These are phyloP conservation scores for Tylopilus rubrobrunneus DNA, from an alignment of 768 basidiomycete genomes.

Conservation along the genomic window DNA sequence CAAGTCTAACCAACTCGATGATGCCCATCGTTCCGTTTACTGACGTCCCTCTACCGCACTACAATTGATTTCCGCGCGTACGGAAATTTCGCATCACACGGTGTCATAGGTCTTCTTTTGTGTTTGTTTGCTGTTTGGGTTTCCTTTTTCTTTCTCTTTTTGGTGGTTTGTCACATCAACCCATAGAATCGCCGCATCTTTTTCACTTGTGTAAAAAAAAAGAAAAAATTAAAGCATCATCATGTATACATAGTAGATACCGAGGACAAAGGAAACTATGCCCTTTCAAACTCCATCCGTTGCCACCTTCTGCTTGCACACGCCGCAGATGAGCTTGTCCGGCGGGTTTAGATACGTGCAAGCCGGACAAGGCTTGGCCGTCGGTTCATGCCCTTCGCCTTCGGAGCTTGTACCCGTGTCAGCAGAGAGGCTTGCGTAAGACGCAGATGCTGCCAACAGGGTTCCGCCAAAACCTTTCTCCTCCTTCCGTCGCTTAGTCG, in stretches of 20 bases:
- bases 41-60: slow-evolving; percentile 27
- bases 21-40: slow-evolving; percentile 20
- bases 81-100: slow-evolving; percentile 9
- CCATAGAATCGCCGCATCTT: slow-evolving; percentile 26
- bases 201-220: slow-evolving; percentile 21
- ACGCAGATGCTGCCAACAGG: slow-evolving; percentile 47
- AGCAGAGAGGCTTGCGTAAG: slow-evolving; percentile 26
- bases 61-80: slow-evolving; percentile 18
- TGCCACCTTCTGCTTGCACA: slow-evolving; percentile 40
- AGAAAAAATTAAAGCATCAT: slow-evolving; percentile 32
- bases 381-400: slow-evolving; percentile 24
- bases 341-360: slow-evolving; percentile 59
- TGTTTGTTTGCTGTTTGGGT: slow-evolving; percentile 22
- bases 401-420: slow-evolving; percentile 35
- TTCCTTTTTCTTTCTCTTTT: slow-evolving; percentile 12
- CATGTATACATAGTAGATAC: slow-evolving; percentile 32
- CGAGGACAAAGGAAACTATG: slow-evolving; percentile 15
- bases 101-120: slow-evolving; percentile 28
- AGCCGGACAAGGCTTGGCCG: slow-evolving; percentile 42
- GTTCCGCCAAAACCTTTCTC: slow-evolving; percentile 77
- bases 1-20: slow-evolving; percentile 19
- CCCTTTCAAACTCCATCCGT: slow-evolving; percentile 24
- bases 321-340: slow-evolving; percentile 40
- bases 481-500: slow-evolving; percentile 41
- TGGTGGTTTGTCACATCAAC: slow-evolving; percentile 27